Evolutionary conservation across 163 green algal genomes (phyloP), one percentile per base, ranked within the genome.

Genomic region (Scenedesmus sp.): DNA sequence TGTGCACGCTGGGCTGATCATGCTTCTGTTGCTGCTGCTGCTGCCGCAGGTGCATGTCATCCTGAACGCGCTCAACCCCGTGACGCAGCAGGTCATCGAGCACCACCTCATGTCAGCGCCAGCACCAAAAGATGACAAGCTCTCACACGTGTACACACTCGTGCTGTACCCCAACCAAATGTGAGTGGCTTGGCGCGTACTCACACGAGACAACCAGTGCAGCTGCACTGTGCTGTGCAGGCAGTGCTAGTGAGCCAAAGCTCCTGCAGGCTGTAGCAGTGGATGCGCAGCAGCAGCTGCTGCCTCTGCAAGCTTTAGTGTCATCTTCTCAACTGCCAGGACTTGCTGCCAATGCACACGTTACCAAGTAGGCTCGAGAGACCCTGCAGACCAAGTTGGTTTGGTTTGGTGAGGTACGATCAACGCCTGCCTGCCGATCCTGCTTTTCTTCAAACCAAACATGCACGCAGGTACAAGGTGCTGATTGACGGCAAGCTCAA

Each of bases 401-500:
- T 46, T 46, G 34, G 34, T 46, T 46, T 46, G 34, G 34, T 46
- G 34, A 46, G 34, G 34, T 46, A 46, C 34, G 34, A 46, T 46
- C 34, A 46, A 46, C 34, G 34, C 34, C 34, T 46, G 34, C 34
- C 34, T 46, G 34, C 34, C 34, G 0, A 46, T 46, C 34, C 34
- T 46, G 62, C 62, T 73, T 73, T 13, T 15, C 0, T 1, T 15
- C 62, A 15, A 13, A 73, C 15, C 12, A 73, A 13, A 15, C 62
- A 73, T 13, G 12, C 12, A 46, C 60, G 64, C 93, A 95, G 94
- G 54, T 98, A 97, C 84, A 90, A 96, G 66, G 93, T 99, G 34
- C 92, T 98, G 55, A 94, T 99, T 0, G 98, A 99, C 92, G 97
- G 97, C 57, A 94, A 96, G 82, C 94, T 94, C 56, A 95, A 97